These are phyloP conservation scores for Pseudocohnilembus persalinus DNA, from an alignment of 169 alveolate genomes.

Conservation along the genomic window DNA sequence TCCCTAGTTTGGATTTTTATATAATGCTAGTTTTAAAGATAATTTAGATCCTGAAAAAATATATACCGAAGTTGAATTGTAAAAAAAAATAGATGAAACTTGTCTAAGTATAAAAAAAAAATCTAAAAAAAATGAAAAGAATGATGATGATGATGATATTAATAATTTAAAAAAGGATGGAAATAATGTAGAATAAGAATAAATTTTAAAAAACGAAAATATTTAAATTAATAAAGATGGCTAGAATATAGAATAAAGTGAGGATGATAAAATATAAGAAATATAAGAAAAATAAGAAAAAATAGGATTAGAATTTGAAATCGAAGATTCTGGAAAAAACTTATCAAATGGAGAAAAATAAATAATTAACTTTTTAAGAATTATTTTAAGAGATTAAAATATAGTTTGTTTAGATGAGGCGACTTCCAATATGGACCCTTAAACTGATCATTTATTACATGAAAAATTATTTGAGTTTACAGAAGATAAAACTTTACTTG, in stretches of 20 bases:
- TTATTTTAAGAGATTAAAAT: conserved; percentile 49
- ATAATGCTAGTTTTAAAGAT: conserved; percentile 36
- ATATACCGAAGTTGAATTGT: not conserved
- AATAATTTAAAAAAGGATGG: not conserved
- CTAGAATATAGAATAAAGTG: not conserved
- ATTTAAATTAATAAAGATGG: conserved; percentile 29
- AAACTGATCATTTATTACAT: conserved; percentile 57
- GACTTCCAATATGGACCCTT: conserved; percentile 61
- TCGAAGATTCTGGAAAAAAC: conserved; percentile 35
- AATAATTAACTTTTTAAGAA: conserved; percentile 59
- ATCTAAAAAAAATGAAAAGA: not conserved
- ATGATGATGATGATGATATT: not conserved
- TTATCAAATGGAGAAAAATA: conserved; percentile 66
- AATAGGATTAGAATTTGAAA: conserved; percentile 40
- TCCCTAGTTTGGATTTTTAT: conserved; percentile 49
- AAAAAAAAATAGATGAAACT: conserved; percentile 13
- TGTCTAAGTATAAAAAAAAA: not conserved
- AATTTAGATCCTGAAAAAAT: conserved; percentile 38
- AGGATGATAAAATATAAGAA: no score
- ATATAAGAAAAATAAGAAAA: conserved; percentile 38
- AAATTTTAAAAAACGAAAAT: conserved; percentile 44
- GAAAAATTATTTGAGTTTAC: conserved; percentile 42
- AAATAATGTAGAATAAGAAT: not conserved
- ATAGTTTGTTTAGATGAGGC: conserved; percentile 68
- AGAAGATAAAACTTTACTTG: conserved; percentile 49